These are phyloP conservation scores for Cyclotella cryptica DNA, from an alignment of 108 stramenopile species.

Conservation along the genomic window DNA sequence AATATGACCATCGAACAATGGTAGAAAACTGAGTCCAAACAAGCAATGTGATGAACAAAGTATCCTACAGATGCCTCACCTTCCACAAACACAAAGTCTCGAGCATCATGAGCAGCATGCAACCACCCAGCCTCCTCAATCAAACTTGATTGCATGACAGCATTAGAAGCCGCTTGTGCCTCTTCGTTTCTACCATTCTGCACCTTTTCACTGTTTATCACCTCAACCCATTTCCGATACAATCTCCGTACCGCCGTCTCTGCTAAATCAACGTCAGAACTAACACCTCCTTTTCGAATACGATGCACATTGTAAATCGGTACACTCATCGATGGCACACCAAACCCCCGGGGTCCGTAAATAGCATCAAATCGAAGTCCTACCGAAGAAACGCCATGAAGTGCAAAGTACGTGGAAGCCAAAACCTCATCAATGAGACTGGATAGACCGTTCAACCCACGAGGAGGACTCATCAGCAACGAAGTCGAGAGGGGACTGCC, in stretches of 20 bases:
- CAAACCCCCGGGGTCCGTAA: slow-evolving; percentile 80
- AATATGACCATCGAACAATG: neutral
- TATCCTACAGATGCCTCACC: slow-evolving; percentile 19
- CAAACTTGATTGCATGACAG: slow-evolving; percentile 20
- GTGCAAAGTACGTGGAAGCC: slow-evolving; percentile 60
- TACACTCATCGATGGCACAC: slow-evolving; percentile 54
- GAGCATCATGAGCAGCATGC: slow-evolving; percentile 37
- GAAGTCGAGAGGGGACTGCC: neutral
- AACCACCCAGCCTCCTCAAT: slow-evolving; percentile 38
- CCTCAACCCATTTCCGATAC: slow-evolving; percentile 33
- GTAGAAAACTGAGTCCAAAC: neutral
- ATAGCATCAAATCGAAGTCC: slow-evolving; percentile 68
- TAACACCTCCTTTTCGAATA: slow-evolving; percentile 35
- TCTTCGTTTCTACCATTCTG: neutral
- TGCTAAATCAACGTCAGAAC: slow-evolving; percentile 42
- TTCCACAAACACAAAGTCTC: slow-evolving; percentile 74
- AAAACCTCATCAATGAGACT: slow-evolving; percentile 74
- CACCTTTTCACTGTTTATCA: slow-evolving; percentile 6
- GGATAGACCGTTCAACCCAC: slow-evolving; percentile 43
- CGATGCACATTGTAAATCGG: slow-evolving; percentile 37
- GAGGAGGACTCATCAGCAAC: slow-evolving; percentile 13
- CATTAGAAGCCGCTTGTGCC: neutral
- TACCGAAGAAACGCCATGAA: slow-evolving; percentile 53
- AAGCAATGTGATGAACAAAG: neutral
- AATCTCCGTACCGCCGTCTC: slow-evolving; percentile 32